phyloP scores from a whole-genome alignment of 352 stramenopile genomes.

The Pythium aquatile region DNA sequence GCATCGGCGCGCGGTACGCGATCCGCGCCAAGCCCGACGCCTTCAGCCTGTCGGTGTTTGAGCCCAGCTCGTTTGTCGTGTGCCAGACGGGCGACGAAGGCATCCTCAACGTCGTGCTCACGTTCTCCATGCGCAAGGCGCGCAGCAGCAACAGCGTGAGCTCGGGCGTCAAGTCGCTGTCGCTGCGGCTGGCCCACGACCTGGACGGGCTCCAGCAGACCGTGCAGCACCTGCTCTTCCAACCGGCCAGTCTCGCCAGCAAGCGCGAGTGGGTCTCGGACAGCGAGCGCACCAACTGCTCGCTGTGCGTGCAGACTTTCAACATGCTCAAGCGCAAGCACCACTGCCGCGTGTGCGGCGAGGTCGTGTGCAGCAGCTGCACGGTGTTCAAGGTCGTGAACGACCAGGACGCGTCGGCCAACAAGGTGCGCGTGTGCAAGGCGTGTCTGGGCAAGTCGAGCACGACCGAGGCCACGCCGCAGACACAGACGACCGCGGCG shows the following conservation, averaged over 20 bases:
- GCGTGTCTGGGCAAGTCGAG: conserved; percentile 67
- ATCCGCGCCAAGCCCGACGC: conserved; percentile 71
- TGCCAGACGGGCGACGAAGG: conserved; percentile 68
- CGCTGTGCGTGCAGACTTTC: conserved; percentile 76
- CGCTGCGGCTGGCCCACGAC: conserved; percentile 60
- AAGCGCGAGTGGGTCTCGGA: conserved; percentile 85
- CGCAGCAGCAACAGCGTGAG: conserved; percentile 61
- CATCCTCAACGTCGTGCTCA: conserved; percentile 65
- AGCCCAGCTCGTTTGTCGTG: conserved; percentile 73
- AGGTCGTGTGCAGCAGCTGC: conserved; percentile 82
- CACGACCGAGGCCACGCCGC: conserved; percentile 23
- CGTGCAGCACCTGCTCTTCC: conserved; percentile 74
- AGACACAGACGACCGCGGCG: conserved; percentile 9
- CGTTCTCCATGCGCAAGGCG: conserved; percentile 78
- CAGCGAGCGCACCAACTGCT: conserved; percentile 73
- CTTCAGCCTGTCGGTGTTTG: conserved; percentile 78
- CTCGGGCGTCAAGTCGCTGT: conserved; percentile 65
- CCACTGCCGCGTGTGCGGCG: conserved; percentile 84
- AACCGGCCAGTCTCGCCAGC: conserved; percentile 51
- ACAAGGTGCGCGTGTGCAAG: conserved; percentile 80
- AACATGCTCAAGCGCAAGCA: conserved; percentile 80
- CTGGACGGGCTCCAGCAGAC: conserved; percentile 51
- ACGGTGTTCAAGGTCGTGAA: conserved; percentile 79
- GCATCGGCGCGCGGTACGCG: conserved; percentile 62
- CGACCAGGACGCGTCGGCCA: conserved; percentile 37